phyloP scores from a whole-genome alignment of 257 asterid species.

The Misopates orontium region DNA sequence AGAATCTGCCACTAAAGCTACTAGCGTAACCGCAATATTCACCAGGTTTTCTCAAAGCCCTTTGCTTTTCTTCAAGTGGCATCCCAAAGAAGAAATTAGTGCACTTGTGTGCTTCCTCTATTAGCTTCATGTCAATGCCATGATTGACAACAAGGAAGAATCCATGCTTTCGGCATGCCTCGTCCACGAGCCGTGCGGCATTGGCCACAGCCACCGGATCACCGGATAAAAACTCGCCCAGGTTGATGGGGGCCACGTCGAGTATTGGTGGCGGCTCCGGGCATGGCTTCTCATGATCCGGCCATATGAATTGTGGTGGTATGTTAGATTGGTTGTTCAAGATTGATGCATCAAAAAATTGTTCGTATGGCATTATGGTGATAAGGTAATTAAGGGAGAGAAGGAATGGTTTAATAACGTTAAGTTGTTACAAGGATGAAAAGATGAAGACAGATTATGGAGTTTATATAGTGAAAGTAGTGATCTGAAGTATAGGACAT shows the following conservation, averaged over 20 bases:
- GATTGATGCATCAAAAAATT: slow-evolving; percentile 52
- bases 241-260: slow-evolving; percentile 53
- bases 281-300: slow-evolving; percentile 64
- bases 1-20: slow-evolving; percentile 69
- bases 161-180: slow-evolving; percentile 68
- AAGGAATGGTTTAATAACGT: too few species aligned
- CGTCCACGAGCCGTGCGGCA: slow-evolving; percentile 37
- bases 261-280: slow-evolving; percentile 43
- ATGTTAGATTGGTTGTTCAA: slow-evolving; percentile 45
- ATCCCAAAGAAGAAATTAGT: slow-evolving; percentile 44
- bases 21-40: slow-evolving; percentile 78
- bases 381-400: background rate
- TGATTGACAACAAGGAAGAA: slow-evolving; percentile 68
- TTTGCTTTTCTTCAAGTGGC: slow-evolving; percentile 54
- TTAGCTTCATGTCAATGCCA: slow-evolving; percentile 53
- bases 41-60: slow-evolving; percentile 48
- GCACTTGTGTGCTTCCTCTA: slow-evolving; percentile 45
- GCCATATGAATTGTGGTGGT: slow-evolving; percentile 82
- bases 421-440: background rate
- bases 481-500: slow-evolving; percentile 25
- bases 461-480: slow-evolving; percentile 22
- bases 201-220: slow-evolving; percentile 36
- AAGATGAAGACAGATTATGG: background rate
- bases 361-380: slow-evolving; percentile 27
- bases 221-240: slow-evolving; percentile 50